Evolutionary conservation across 1,139 yeast genomes (phyloP), one percentile per base, ranked within the genome.

Genomic region (Geotrichum klebahnii): DNA sequence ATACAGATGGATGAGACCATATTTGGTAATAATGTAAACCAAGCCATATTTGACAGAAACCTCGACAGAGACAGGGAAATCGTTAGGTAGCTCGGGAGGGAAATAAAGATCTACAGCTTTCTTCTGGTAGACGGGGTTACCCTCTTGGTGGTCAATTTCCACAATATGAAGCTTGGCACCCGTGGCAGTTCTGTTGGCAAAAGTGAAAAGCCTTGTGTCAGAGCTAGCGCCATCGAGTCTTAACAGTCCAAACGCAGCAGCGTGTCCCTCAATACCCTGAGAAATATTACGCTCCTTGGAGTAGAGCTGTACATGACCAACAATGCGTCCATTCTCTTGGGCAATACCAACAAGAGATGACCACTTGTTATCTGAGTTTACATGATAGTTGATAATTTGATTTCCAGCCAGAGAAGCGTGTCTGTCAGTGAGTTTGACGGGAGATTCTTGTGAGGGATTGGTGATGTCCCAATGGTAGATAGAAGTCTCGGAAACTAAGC

Each of bases 201-300:
- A 84, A 28, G 84, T 80, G 68, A 94, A 92, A 34, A 92, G 81
- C 69, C 88, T 89, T 46, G 96, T 86, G 53, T 90, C 94, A 32
- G 75, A 69, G 22, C 81, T 61, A 40, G 90, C 88, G 47, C 90
- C 92, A 50, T 80, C 83, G 59, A 90, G 75, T 57, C 82, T 77
- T 57, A 92, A 70, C 53, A 78, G 74, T 48, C 96, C 90, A 71
- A 94, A 94, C 47, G 82, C 81, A 53, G 96, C 92, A 51, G 95
- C 97, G 68, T 94, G 98, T 59, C 98, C 98, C 66, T 94, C 97
- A 62, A 94, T 88, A 26, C 96, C 94, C 73, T 94, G 99, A 16
- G 97, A 89, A 46, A 90, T 88, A 64, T 86, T 84, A 69, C 97
- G 82, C 52, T 83, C 81, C 66, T 82, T 84, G 54, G 96, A 85